Conservation (phyloP, 2,329 filamentous ascomycete species). For the Amesomyces nigricolor region DNA sequence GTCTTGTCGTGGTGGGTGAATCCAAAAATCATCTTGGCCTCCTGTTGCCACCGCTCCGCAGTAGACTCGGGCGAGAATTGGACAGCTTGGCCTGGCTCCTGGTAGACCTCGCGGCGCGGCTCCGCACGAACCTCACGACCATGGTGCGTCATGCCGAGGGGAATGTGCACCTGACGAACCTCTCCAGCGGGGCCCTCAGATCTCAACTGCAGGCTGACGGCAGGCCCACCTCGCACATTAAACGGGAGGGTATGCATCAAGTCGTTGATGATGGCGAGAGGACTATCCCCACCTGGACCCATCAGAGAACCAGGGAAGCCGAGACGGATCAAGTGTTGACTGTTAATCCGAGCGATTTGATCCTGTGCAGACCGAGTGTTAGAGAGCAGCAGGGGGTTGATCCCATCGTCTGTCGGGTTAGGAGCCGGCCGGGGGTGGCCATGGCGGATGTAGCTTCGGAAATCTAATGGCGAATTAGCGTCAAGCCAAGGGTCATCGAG, state of each 20-base stretch:
- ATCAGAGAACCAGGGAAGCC: constrained; percentile 45
- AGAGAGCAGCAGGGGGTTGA: constrained; percentile 80
- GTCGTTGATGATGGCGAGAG: constrained; percentile 51
- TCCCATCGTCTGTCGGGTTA: constrained; percentile 67
- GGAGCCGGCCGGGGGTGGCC: constrained; percentile 50
- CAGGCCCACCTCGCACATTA: constrained; percentile 43
- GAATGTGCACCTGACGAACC: constrained; percentile 47
- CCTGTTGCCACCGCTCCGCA: constrained; percentile 76
- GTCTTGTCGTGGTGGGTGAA: constrained; percentile 62
- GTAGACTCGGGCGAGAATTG: constrained; percentile 70
- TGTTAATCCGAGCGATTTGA: constrained; percentile 42
- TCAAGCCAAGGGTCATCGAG: neutral
- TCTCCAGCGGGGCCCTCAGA: constrained; percentile 44
- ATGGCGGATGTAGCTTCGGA: constrained; percentile 47
- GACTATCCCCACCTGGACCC: constrained; percentile 40
- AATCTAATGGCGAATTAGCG: constrained; percentile 34
- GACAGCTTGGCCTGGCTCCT: constrained; percentile 68
- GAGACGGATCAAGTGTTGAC: constrained; percentile 49
- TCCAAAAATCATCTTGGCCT: constrained; percentile 81
- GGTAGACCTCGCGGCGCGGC: constrained; percentile 43
- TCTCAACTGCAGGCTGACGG: constrained; percentile 56
- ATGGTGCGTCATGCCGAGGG: constrained; percentile 29
- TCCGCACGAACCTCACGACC: constrained; percentile 42
- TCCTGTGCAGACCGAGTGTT: constrained; percentile 41
- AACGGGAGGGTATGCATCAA: constrained; percentile 50